A percentile compares a stretch with the other conserved stretches of the same genome.
phyloP scores from a whole-genome alignment of 75 land plant species.

The Cryptomeria japonica region DNA sequence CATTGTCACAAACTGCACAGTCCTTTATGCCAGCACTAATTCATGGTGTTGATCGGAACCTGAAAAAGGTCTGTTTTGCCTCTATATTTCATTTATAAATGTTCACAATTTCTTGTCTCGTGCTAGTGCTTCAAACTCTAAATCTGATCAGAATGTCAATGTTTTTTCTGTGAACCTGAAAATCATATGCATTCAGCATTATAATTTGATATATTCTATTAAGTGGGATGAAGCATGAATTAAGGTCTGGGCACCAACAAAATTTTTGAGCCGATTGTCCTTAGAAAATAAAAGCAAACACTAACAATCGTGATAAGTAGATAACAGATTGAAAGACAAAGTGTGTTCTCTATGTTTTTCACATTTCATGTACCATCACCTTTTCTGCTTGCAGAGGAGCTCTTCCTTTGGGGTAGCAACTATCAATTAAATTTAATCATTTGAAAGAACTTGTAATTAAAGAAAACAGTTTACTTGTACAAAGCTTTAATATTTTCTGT shows the following conservation, averaged over 20 bases:
- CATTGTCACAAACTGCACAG: constrained; percentile 94
- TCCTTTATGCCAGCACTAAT: constrained; percentile 93
- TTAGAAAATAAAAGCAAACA: not conserved
- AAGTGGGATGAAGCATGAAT: not conserved
- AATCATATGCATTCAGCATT: not conserved
- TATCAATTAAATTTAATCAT: not conserved
- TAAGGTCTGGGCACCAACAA: not conserved
- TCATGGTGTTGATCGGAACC: constrained; percentile 67
- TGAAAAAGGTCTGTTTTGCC: constrained; percentile 52
- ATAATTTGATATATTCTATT: not conserved
- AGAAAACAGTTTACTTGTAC: not conserved
- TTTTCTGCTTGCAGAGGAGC: not conserved
- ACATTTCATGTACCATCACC: not conserved
- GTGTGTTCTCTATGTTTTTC: not conserved
- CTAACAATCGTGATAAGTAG: not conserved
- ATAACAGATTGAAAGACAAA: not conserved
- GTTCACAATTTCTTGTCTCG: not conserved
- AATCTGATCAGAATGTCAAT: not conserved
- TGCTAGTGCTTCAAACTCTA: not conserved
- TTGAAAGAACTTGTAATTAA: too few relatives aligned
- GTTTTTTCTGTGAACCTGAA: not conserved
- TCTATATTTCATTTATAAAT: not conserved
- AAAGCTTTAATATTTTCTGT: not conserved
- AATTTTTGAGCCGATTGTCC: not conserved
- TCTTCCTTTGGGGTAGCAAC: not conserved